Conservation (phyloP, 2,329 filamentous ascomycete genomes). For the Colletotrichum sp. region DNA sequence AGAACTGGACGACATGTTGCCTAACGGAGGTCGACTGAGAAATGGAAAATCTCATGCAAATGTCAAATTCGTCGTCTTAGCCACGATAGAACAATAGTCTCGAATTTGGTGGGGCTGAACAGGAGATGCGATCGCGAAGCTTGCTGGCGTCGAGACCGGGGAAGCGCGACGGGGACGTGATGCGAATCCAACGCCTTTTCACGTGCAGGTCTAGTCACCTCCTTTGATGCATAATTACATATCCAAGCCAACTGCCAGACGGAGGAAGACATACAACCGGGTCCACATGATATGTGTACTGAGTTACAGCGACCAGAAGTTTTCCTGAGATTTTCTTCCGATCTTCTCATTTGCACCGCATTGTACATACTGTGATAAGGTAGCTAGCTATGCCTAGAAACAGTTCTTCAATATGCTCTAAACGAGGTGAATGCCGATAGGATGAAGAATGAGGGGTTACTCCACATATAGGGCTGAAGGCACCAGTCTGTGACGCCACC, state of each 20-base stretch:
- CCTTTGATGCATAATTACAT: neutral
- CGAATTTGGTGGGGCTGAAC: neutral
- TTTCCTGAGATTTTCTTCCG: neutral
- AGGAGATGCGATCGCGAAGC: neutral
- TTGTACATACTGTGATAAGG: neutral
- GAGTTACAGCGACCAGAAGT: neutral
- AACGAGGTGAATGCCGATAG: neutral
- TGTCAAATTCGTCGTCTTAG: neutral
- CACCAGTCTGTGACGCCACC: constrained; percentile 20
- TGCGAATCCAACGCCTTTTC: neutral
- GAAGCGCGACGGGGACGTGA: neutral
- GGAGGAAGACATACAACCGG: neutral
- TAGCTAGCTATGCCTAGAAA: too few species aligned
- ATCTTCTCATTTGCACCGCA: neutral
- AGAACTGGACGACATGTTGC: constrained; percentile 5
- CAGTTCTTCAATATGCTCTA: neutral
- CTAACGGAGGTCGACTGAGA: neutral
- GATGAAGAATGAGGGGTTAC: neutral
- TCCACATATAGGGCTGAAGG: constrained; percentile 27
- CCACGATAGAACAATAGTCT: neutral
- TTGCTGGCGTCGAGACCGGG: neutral
- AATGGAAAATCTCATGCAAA: neutral
- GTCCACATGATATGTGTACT: neutral
- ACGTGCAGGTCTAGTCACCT: neutral
- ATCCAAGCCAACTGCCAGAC: neutral